Evolutionary conservation across 164 flowering plant species (phyloP), one percentile per base, ranked within the genome.

Genomic region (Litsea cubeba): DNA sequence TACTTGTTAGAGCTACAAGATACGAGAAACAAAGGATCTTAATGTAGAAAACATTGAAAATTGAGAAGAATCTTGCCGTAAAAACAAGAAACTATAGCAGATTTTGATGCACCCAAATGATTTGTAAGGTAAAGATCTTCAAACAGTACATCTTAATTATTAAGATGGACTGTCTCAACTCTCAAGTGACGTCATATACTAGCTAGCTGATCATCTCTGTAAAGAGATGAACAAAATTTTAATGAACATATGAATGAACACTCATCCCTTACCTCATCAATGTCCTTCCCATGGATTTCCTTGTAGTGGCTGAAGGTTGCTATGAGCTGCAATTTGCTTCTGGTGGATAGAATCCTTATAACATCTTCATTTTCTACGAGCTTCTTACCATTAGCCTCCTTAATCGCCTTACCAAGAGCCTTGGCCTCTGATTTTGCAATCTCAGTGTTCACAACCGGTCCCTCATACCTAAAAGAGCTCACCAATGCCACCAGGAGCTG

Each of bases 371-470:
- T 83, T 70, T 71, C 81, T 24, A 79, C 83, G 4, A 76, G 83
- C 76, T 92, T 92, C 69, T 30, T 46, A 12, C 4, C n/a, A 1
- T 40, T 22, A 2, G 71, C 15, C 20, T 78, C 85, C 35, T 76
- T 24, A 63, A 87, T 81, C 7, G 74, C 75, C 12, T 74, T 68
- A 24, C 66, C 73, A 26, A 87, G 93, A 20, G 82, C 78, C 58
- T 81, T 84, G 26, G 94, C 90, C 81, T 94, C 98, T 7, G 83
- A 71, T n/a, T 77, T 81, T 10, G 97, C 98, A 68, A 92, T 72
- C 14, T 22, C 86, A 17, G 63, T 77, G 71, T 88, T 83, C 35
- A 91, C 85, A 79, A 87, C 94, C 5, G 69, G 77, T 2, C 95
- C 97, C 50, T 87, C 72, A 50, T 84, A 85, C 81, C 82, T 84